A percentile compares a stretch with the other conserved stretches of the same genome.
phyloP scores from a whole-genome alignment of 345 rosid genomes.

The Kernera saxatilis region DNA sequence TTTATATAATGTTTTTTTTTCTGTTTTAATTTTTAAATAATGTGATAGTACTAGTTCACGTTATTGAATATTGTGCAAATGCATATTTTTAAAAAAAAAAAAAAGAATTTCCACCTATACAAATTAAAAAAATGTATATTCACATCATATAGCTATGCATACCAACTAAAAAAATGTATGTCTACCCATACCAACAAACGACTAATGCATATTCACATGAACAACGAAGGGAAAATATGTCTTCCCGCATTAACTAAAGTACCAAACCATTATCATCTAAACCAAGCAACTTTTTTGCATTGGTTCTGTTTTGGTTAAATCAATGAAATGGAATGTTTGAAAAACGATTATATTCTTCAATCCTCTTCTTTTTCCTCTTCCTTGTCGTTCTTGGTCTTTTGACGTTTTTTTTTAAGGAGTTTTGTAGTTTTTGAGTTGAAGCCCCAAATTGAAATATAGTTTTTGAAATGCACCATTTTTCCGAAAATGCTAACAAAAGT shows the following conservation, averaged over 20 bases:
- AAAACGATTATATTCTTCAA: not conserved
- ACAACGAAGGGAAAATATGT: not conserved
- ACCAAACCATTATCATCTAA: not conserved
- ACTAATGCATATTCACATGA: not conserved
- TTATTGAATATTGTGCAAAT: too few relatives aligned
- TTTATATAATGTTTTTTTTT: too few relatives aligned
- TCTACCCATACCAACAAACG: not conserved
- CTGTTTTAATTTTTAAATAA: too few relatives aligned
- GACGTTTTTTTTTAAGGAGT: too few relatives aligned
- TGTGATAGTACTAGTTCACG: too few relatives aligned
- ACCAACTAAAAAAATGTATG: not conserved
- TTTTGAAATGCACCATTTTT: not conserved
- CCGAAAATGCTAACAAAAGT: not conserved
- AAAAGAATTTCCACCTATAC: too few relatives aligned
- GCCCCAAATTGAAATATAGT: not conserved
- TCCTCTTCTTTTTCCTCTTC: not conserved
- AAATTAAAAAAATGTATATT: too few relatives aligned
- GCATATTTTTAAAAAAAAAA: too few relatives aligned
- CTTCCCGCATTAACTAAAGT: not conserved
- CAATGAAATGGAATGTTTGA: not conserved
- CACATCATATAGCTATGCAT: not conserved
- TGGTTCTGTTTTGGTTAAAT: not conserved
- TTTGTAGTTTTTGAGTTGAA: not conserved
- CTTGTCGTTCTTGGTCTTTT: not conserved
- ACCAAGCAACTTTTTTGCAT: not conserved